phyloP scores from a whole-genome alignment of 176 grass and related monocot genomes.

The Paspalum vaginatum region DNA sequence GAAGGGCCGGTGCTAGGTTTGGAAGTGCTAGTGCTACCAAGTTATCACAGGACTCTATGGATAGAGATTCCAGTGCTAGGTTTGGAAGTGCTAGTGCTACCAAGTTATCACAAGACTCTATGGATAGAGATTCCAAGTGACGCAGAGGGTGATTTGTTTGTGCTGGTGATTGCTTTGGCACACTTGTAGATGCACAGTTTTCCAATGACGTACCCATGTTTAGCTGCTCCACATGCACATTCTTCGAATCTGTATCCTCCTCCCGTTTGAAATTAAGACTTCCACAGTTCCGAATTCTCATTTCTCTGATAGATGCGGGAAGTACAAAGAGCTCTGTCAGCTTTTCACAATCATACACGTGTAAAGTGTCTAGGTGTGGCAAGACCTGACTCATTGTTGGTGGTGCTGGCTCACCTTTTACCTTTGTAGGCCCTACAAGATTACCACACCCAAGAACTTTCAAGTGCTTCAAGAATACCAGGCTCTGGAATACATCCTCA shows the following conservation, averaged over 20 bases:
- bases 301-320: neutral
- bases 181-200: neutral
- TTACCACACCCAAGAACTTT: fast-evolving
- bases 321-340: neutral
- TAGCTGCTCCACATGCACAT: neutral
- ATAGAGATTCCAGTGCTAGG: neutral
- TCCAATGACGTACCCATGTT: neutral
- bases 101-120: neutral
- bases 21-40: neutral
- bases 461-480: neutral
- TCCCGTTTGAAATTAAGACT: neutral
- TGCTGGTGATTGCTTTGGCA: neutral
- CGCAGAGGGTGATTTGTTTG: neutral
- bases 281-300: fast-evolving
- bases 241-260: neutral
- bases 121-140: neutral
- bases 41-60: too few species aligned
- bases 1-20: neutral
- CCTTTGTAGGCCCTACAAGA: neutral
- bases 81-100: neutral
- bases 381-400: neutral
- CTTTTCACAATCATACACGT: fast-evolving
- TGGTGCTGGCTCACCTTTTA: neutral
- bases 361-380: neutral
- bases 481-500: neutral